These are phyloP conservation scores for Fomitopsis pinicola DNA, from an alignment of 1,284 basidiomycete species.

Conservation along the genomic window DNA sequence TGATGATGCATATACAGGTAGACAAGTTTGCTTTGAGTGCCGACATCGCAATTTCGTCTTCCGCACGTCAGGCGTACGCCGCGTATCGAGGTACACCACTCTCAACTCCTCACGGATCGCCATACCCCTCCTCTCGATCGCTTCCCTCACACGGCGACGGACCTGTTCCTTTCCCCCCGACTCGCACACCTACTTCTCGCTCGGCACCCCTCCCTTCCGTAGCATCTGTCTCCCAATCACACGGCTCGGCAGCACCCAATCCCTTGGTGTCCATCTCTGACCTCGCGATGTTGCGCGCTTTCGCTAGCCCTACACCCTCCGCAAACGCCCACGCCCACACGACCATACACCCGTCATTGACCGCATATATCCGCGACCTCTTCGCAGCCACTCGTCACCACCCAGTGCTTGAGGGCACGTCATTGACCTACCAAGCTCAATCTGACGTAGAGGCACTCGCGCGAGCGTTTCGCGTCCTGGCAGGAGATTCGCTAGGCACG, in stretches of 20 bases:
- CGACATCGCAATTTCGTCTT: slow-evolving; percentile 34
- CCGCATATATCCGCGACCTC: slow-evolving; percentile 65
- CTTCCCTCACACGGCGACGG: slow-evolving; percentile 27
- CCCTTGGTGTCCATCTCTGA: slow-evolving; percentile 34
- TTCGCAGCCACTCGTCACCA: slow-evolving; percentile 71
- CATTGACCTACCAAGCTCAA: slow-evolving; percentile 56
- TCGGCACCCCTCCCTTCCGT: slow-evolving; percentile 10
- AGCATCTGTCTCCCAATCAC: slow-evolving; percentile 14
- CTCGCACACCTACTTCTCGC: slow-evolving; percentile 19
- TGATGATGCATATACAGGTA: slow-evolving; percentile 39
- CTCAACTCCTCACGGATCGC: slow-evolving; percentile 22
- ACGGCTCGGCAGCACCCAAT: slow-evolving; percentile 2
- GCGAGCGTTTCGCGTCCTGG: slow-evolving; percentile 60
- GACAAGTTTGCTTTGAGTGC: slow-evolving; percentile 76
- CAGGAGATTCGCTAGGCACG: slow-evolving; percentile 38
- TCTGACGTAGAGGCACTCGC: slow-evolving; percentile 58
- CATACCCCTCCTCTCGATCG: slow-evolving; percentile 33
- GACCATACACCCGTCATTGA: slow-evolving; percentile 44
- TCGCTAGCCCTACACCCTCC: slow-evolving; percentile 14
- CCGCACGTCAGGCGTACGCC: slow-evolving; percentile 21
- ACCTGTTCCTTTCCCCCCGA: slow-evolving; percentile 20
- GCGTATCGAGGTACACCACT: slow-evolving; percentile 19
- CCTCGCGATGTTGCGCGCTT: slow-evolving; percentile 34
- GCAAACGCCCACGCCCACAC: slow-evolving; percentile 30
- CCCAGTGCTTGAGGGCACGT: slow-evolving; percentile 60